Evolutionary conservation across 2,329 filamentous ascomycete genomes (phyloP).

Genomic region (Chaetomiaceae sp.): DNA sequence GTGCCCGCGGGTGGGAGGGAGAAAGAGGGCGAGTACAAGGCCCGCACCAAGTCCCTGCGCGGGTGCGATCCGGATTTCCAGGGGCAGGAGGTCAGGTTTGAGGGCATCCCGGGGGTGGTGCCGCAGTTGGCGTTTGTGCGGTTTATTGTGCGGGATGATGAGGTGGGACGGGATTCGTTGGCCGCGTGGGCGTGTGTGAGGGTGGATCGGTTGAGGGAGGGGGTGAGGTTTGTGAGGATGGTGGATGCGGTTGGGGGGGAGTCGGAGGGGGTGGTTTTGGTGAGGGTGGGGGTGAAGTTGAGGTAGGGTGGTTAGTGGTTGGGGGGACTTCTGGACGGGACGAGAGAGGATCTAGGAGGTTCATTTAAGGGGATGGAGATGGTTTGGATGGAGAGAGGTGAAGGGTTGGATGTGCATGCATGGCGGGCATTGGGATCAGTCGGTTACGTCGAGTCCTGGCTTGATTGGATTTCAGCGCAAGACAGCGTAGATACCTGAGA

Average conservation of each 20-base stretch:
- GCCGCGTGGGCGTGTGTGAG: slow-evolving; percentile 86
- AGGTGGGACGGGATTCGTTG: slow-evolving; percentile 69
- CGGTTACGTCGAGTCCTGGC: too few relatives aligned
- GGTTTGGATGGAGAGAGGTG: not conserved
- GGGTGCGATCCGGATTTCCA: slow-evolving; percentile 59
- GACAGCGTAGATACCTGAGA: too few relatives aligned
- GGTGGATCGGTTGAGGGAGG: slow-evolving; percentile 69
- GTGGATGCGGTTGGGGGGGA: slow-evolving; percentile 57
- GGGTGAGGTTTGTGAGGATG: slow-evolving; percentile 72
- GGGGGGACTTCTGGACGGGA: not conserved
- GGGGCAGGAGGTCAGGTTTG: slow-evolving; percentile 53
- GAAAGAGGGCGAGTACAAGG: slow-evolving; percentile 50
- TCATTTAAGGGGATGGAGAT: not conserved
- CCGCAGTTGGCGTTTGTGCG: slow-evolving; percentile 67
- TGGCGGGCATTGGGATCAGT: not conserved
- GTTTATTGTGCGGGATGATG: slow-evolving; percentile 84
- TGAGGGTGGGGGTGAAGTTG: slow-evolving; percentile 51
- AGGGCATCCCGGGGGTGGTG: slow-evolving; percentile 49
- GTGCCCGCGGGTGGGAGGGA: slow-evolving; percentile 39
- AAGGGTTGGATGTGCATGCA: not conserved
- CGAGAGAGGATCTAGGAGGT: too few relatives aligned
- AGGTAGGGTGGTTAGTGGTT: not conserved
- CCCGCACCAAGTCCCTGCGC: slow-evolving; percentile 48
- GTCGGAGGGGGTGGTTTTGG: slow-evolving; percentile 63
- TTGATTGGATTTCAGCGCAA: too few relatives aligned